Percentiles rank a stretch among this genome's conserved stretches.
phyloP scores from a whole-genome alignment of 2,329 filamentous ascomycete species.

The Cercospora sp. region DNA sequence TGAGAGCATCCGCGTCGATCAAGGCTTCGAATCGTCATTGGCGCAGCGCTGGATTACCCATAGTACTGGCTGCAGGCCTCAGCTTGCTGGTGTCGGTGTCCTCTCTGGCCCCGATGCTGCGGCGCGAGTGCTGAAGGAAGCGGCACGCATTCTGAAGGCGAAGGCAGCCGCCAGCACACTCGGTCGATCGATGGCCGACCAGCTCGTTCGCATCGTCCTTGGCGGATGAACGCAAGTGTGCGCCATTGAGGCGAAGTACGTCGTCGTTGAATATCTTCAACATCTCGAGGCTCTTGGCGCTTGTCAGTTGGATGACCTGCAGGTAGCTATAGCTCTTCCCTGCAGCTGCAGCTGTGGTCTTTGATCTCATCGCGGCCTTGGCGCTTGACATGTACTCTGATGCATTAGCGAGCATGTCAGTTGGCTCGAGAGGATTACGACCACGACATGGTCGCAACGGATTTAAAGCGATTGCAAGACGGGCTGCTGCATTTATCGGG shows the following conservation, averaged over 20 bases:
- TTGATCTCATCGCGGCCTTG: neutral
- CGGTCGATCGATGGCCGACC: conserved; percentile 12
- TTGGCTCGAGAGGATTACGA: neutral
- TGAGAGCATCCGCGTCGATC: conserved; percentile 8
- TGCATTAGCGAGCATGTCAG: neutral
- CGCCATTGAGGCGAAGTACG: conserved; percentile 1
- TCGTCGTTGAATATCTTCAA: neutral
- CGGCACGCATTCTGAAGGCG: conserved; percentile 10
- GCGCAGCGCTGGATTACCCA: conserved; percentile 8
- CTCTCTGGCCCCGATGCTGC: conserved; percentile 12
- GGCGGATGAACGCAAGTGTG: conserved; percentile 1
- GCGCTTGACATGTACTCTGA: neutral
- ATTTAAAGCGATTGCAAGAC: neutral
- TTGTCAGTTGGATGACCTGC: neutral
- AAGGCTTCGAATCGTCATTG: conserved; percentile 8
- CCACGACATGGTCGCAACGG: neutral
- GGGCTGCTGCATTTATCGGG: neutral
- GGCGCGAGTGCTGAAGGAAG: conserved; percentile 12
- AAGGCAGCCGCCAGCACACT: conserved; percentile 13
- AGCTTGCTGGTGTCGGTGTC: conserved; percentile 12
- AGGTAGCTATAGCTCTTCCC: conserved; percentile 5
- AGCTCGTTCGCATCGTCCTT: conserved; percentile 13
- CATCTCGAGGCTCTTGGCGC: conserved; percentile 4
- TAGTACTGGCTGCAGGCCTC: conserved; percentile 2
- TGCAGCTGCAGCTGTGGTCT: conserved; percentile 4